These are phyloP conservation scores for Malbranchea zuffiana DNA, from an alignment of 2,329 filamentous ascomycete species.

Conservation along the genomic window DNA sequence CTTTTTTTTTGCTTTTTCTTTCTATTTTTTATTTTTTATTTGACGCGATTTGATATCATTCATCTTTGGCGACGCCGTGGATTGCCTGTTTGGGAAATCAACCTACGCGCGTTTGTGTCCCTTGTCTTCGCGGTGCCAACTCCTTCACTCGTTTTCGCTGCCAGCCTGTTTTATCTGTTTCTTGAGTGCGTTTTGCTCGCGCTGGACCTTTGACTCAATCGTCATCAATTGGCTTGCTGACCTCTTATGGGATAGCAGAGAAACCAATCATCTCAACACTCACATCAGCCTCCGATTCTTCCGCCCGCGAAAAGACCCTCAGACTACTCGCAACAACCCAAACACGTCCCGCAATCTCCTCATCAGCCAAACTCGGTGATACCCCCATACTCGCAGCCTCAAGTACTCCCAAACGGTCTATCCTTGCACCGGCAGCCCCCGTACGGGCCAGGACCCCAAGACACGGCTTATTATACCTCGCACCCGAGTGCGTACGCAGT, in stretches of 20 bases:
- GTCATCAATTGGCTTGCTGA: slow-evolving; percentile 21
- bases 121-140: too few species aligned
- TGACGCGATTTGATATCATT: too few species aligned
- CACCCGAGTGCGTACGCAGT: slow-evolving; percentile 77
- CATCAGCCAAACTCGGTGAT: too few species aligned
- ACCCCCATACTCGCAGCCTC: slow-evolving; percentile 24
- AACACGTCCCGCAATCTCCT: slow-evolving; percentile 47
- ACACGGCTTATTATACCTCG: slow-evolving; percentile 63
- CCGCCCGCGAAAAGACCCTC: too few species aligned
- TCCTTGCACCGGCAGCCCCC: slow-evolving; percentile 43
- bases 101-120: too few species aligned
- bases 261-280: slow-evolving; percentile 21
- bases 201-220: slow-evolving; percentile 19
- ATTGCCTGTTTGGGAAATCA: too few species aligned
- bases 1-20: slow-evolving; percentile 9
- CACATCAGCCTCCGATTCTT: slow-evolving; percentile 24
- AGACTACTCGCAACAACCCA: slow-evolving; percentile 22
- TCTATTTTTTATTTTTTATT: too few species aligned
- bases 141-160: slow-evolving; percentile 6
- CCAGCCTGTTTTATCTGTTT: slow-evolving; percentile 1
- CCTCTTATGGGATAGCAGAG: slow-evolving; percentile 21
- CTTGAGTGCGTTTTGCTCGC: slow-evolving; percentile 3
- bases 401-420: slow-evolving; percentile 30
- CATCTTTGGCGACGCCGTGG: too few species aligned
- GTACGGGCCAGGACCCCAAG: slow-evolving; percentile 60